Evolutionary conservation across 495 filamentous ascomycete species (phyloP).

Genomic region (Penicillium ucsense): DNA sequence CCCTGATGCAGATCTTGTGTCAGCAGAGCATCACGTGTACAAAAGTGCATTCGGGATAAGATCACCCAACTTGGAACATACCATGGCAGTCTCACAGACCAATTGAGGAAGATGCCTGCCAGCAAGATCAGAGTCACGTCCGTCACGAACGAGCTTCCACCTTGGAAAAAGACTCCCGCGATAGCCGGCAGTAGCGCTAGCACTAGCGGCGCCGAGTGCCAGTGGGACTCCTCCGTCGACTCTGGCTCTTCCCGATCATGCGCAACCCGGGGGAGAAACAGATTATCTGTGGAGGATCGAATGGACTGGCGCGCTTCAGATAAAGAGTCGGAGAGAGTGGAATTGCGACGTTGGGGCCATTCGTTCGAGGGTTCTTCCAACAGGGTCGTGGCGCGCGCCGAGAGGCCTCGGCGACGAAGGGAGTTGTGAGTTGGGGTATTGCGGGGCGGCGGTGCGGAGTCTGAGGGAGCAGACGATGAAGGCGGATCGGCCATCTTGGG

Average conservation of each 20-base stretch:
- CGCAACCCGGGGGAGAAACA: conserved; percentile 53
- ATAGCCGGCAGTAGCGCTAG: conserved; percentile 79
- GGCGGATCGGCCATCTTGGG: conserved; percentile 13
- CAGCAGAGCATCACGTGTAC: too few relatives aligned
- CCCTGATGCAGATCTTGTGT: conserved; percentile 35
- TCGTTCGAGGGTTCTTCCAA: conserved; percentile 20
- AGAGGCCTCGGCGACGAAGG: conserved; percentile 31
- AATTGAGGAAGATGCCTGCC: conserved; percentile 81
- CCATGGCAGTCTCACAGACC: conserved; percentile 89
- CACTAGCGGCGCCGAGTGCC: conserved; percentile 68
- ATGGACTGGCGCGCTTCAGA: conserved; percentile 58
- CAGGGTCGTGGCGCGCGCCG: conserved; percentile 32
- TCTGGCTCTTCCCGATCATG: conserved; percentile 12
- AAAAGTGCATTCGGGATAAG: too few relatives aligned
- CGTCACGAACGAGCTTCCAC: conserved; percentile 73
- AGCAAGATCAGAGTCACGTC: conserved; percentile 73
- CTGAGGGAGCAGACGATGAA: conserved; percentile 3
- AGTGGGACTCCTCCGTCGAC: conserved; percentile 47
- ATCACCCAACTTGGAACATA: conserved; percentile 19
- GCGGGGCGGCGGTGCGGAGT: conserved; percentile 4
- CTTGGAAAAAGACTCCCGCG: conserved; percentile 73
- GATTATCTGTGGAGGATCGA: conserved; percentile 59
- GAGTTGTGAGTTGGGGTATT: conserved; percentile 1
- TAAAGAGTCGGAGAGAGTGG: conserved; percentile 62
- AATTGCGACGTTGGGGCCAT: conserved; percentile 52